A percentile compares a stretch with the other conserved stretches of the same genome.
These are phyloP conservation scores for Lotmaria passim DNA, from an alignment of 208 protist genomes.

Conservation along the genomic window DNA sequence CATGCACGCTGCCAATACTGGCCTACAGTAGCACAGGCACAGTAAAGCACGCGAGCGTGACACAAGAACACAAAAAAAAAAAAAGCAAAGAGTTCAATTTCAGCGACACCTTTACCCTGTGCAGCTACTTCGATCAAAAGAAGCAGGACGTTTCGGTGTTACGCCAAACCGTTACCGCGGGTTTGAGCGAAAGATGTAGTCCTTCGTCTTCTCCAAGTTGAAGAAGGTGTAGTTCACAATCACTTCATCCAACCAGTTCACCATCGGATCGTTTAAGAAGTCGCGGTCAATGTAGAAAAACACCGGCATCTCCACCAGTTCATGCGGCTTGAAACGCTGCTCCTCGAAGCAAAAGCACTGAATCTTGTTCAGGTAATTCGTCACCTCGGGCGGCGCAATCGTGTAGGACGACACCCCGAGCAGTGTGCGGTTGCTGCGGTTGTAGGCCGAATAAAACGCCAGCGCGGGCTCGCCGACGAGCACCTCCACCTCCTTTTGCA, in stretches of 20 bases:
- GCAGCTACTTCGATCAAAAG: no score
- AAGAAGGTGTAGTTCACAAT: conserved; percentile 94
- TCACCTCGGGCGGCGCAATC: conserved; percentile 89
- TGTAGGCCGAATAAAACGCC: conserved; percentile 92
- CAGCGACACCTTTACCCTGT: no score
- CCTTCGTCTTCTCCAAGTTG: conserved; percentile 87
- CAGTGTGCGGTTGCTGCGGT: conserved; percentile 86
- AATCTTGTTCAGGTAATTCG: conserved; percentile 97
- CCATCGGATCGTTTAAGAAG: conserved; percentile 90
- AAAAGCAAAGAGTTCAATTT: not conserved
- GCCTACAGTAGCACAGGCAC: no score
- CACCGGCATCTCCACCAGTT: conserved; percentile 97
- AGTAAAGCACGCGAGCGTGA: no score
- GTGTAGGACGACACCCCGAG: conserved; percentile 92
- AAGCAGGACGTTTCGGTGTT: not conserved
- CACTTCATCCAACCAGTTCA: conserved; percentile 88
- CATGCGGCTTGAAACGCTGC: conserved; percentile 94
- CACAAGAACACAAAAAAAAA: not conserved
- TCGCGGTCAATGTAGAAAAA: conserved; percentile 98
- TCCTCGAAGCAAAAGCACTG: conserved; percentile 98
- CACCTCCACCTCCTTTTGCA: conserved; percentile 90
- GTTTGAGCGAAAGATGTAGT: conserved; percentile 82
- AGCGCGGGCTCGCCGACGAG: conserved; percentile 90
- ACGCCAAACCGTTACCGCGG: conserved; percentile 13
- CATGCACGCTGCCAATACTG: no score